Conservation (phyloP, 208 protist genomes). For the Crithidia thermophila region DNA sequence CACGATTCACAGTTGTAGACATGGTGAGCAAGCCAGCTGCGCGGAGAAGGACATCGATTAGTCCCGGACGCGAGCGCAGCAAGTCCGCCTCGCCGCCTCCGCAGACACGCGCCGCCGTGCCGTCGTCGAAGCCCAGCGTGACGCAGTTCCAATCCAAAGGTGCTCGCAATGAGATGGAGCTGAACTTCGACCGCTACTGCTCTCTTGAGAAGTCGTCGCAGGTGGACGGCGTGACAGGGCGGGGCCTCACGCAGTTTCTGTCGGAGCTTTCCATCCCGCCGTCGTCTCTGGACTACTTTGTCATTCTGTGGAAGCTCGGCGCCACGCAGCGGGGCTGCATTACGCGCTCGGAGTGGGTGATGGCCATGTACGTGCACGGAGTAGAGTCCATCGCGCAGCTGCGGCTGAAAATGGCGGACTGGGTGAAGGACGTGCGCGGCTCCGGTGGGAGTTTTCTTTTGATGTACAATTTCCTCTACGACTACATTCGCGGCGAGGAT, state of each 20-base stretch:
- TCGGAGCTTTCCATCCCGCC: slow-evolving; percentile 47
- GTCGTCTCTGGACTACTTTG: slow-evolving; percentile 61
- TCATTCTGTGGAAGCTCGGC: slow-evolving; percentile 80
- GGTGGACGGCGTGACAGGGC: slow-evolving; percentile 48
- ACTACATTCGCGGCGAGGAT: slow-evolving; percentile 84
- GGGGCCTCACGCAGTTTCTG: slow-evolving; percentile 65
- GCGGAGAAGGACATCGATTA: neutral
- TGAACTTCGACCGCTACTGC: slow-evolving; percentile 54
- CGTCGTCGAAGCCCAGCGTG: neutral
- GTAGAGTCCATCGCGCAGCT: slow-evolving; percentile 60
- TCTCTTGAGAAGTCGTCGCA: slow-evolving; percentile 45
- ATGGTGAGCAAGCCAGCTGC: slow-evolving; percentile 3
- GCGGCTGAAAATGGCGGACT: slow-evolving; percentile 42
- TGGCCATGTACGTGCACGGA: slow-evolving; percentile 56
- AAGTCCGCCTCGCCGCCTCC: neutral
- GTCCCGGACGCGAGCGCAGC: slow-evolving; percentile 11
- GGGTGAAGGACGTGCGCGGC: slow-evolving; percentile 54
- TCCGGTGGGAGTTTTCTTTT: slow-evolving; percentile 44
- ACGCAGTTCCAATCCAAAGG: slow-evolving; percentile 18
- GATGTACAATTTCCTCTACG: slow-evolving; percentile 88
- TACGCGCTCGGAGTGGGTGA: slow-evolving; percentile 71
- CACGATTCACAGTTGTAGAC: too few species aligned
- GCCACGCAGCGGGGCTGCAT: slow-evolving; percentile 53
- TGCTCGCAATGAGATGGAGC: slow-evolving; percentile 62
- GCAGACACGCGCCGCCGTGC: neutral